Base-by-base conservation (phyloP, 345 rosid genomes). In the Citrus glauca region DNA sequence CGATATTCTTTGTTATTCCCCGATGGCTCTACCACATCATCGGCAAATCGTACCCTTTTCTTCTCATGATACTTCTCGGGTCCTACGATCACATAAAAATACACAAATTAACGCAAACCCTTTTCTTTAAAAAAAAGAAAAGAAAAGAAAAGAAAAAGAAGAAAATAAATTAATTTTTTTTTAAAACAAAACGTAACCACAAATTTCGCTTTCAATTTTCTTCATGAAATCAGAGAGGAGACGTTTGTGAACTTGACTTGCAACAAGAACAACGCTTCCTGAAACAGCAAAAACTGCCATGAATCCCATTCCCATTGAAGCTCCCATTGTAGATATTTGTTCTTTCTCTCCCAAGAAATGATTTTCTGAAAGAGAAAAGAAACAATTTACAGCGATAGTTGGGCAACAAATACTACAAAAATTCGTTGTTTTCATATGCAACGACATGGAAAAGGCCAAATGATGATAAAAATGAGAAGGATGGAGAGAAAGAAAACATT, bases 11-110 rank as follows among this genome's bases (percentile, higher is more conserved):
- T 86, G 79, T 88, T 90, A 48, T 90, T 85, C 13, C 83, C 82
- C 5, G 98, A 93, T 0, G 94, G 91, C 79, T 90, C 97, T 59
- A 89, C 83, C 84, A 92, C 97, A 68, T 92, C 94, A 6, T 85
- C 92, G 8, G 98, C 94, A 76, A 95, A 93, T 74, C 95, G 80
- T 42, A 94, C 97, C 85, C 81, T 91, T 79, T 92, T 95, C 85
- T 85, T 90, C 69, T 4, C 61, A 50, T 72, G 45, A 13, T 66
- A 14, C 20, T 66, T 79, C 42, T 57, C 14, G 1, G 78, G 57
- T 79, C 74, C 82, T 73, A 22, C 1, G 5, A 78, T 67, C 20
- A 1, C 50, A 45, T 11, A 45, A 13, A 11, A 45, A 13, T 45
- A 45, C 16, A 53, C 55, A 53, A 37, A n/a, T 63, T 14, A 56